Evolutionary conservation across 495 filamentous ascomycete species (phyloP), one percentile per base, ranked within the genome.

Genomic region (Trichoderma virens): DNA sequence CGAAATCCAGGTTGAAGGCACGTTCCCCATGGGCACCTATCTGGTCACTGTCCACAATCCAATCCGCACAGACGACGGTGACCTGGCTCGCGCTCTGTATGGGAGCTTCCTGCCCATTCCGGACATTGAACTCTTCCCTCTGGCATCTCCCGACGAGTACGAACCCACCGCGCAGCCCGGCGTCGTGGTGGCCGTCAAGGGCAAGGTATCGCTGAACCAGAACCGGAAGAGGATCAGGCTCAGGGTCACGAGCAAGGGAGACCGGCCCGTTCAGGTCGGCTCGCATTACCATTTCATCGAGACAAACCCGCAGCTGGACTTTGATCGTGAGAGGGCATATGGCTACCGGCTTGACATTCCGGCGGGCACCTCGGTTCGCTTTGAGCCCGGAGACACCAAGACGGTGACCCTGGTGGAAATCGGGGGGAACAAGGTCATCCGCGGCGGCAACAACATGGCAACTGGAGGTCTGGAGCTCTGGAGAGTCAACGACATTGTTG

Each of bases 201-300:
- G 81, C 6, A 80, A 78, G 31, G 81, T 97, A 25, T 75, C 76
- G 30, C 70, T 98, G 65, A 96, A 91, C 70, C 81, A 89, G 66
- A 90, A 88, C 27, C 80, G 90, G 28, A 87, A 84, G 74, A 79
- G 93, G 54, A 89, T 93, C 51, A 78, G 73, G 67, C 76, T 98
- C 13, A 85, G 79, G 70, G 87, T 98, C 5, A 90, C 86, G 66
- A 97, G 90, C 72, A 91, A 86, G 65, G 95, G 94, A 2, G 95
- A 98, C 76, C 78, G 94, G 38, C 93, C 94, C 14, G 88, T 97
- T 66, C 93, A 96, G 83, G 89, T 92, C 65, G 94, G 94, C 23
- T 96, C 91, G 64, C 94, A 98, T 74, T 98, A 98, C 75, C 93
- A 98, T 76, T 92, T 98, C 74, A 84, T 97, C 70, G 94, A 98